Percentiles rank a stretch among this genome's conserved stretches.
Evolutionary conservation across 1,284 basidiomycete species (phyloP).

Genomic region (Acaromyces ingoldii): DNA sequence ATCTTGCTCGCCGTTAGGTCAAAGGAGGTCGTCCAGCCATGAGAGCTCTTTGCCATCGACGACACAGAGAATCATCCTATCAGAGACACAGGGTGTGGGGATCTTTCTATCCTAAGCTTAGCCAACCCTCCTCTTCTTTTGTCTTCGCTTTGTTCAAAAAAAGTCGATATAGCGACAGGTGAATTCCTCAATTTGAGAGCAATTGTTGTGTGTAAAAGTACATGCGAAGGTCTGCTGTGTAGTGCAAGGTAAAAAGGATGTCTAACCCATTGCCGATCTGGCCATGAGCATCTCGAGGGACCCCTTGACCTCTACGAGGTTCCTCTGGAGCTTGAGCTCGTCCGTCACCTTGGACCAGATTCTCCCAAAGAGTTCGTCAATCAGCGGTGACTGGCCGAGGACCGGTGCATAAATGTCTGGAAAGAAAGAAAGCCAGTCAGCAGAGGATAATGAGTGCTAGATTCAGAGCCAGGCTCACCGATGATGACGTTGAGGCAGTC

Average conservation of each 20-base stretch:
- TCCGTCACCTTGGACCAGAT: constrained; percentile 75
- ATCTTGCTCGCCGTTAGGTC: constrained; percentile 50
- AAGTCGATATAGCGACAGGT: too few relatives aligned
- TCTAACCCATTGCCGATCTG: not conserved
- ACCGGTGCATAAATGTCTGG: constrained; percentile 86
- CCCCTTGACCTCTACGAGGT: constrained; percentile 76
- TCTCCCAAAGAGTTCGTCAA: constrained; percentile 76
- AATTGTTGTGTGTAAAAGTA: too few relatives aligned
- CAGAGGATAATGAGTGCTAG: not conserved
- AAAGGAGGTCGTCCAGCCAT: too few relatives aligned
- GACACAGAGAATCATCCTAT: too few relatives aligned
- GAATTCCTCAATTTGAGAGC: too few relatives aligned
- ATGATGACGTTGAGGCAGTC: constrained; percentile 77
- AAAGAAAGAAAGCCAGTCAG: not conserved
- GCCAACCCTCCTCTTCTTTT: too few relatives aligned
- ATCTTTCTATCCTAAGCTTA: too few relatives aligned
- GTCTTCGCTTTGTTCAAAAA: too few relatives aligned
- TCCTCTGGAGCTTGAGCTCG: constrained; percentile 85
- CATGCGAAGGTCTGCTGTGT: too few relatives aligned
- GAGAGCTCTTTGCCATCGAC: too few relatives aligned
- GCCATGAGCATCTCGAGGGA: constrained; percentile 78
- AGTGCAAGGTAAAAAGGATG: not conserved
- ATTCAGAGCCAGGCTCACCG: constrained; percentile 61
- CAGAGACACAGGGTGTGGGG: too few relatives aligned
- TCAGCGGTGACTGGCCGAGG: constrained; percentile 85